Evolutionary conservation across 257 asterid genomes (phyloP), one percentile per base, ranked within the genome.

Genomic region (Phtheirospermum japonicum): DNA sequence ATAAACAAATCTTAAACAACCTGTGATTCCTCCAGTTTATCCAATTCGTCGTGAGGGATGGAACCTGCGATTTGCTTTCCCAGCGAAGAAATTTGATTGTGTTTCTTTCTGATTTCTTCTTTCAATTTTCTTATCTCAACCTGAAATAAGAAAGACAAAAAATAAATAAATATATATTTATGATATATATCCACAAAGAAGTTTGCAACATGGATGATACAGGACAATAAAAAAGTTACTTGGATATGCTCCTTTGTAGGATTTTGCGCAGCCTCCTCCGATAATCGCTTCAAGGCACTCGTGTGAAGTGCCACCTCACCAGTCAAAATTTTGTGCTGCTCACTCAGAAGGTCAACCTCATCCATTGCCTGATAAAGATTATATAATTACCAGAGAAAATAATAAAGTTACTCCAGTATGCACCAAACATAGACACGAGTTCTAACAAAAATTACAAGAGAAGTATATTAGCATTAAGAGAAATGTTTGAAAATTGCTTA

Each of bases 281-380:
- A 87, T 65, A 87, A 81, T 59, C 92, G 88, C 75, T 83, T 93
- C 69, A 87, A 74, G 72, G 86, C 85, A 83, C 97, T 87, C 56
- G 70, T 73, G 73, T 85, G 91, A 69, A 89, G 89, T 30, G 94
- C 96, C 77, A 84, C 94, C 78, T 93, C 95, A 67, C 94, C 96
- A 39, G 86, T 80, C 78, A 93, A 75, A 79, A 93, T 82, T 78
- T 89, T 93, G 55, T 87, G 94, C 74, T 89, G 96, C 83, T 89
- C 99, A 68, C 82, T 81, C 76, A 93, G 80, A 59, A 89, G 91
- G 72, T 93, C 99, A 69, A 83, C 81, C 76, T 87, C 96, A 77
- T 93, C 97, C 59, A 71, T 77, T 66, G 79, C 73, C 99, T 93
- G 72, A 53, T 65, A 71, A 61, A 66, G 63, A 64, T 71, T 57